A percentile compares a stretch with the other conserved stretches of the same genome.
Evolutionary conservation across 257 asterid genomes (phyloP).

Genomic region (Nicotiana paniculata): DNA sequence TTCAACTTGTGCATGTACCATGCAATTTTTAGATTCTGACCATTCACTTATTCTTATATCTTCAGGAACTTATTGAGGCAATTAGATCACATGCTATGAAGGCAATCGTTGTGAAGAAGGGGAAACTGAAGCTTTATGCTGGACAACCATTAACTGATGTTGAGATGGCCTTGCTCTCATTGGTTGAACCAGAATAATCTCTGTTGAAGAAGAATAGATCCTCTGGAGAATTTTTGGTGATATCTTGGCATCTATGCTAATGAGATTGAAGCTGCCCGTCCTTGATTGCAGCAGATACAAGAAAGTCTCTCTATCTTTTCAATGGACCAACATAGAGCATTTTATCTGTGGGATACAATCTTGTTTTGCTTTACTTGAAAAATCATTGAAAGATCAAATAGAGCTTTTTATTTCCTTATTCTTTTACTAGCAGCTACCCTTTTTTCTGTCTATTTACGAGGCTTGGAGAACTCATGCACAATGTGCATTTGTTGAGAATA

Average conservation of each 20-base stretch:
- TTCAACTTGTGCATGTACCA: neutral
- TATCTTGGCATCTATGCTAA: neutral
- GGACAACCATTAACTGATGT: slow-evolving; percentile 84
- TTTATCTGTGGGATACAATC: neutral
- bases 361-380: neutral
- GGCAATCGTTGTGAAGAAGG: slow-evolving; percentile 70
- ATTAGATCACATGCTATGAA: slow-evolving; percentile 28
- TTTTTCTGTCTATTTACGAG: neutral
- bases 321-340: neutral
- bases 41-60: neutral
- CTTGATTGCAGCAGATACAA: neutral
- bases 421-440: neutral
- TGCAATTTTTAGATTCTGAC: neutral
- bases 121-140: slow-evolving; percentile 72
- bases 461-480: neutral
- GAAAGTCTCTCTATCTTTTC: neutral
- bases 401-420: neutral
- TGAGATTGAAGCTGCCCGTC: neutral
- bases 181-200: slow-evolving; percentile 25
- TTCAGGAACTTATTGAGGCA: slow-evolving; percentile 61
- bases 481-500: neutral
- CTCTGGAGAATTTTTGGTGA: neutral
- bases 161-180: slow-evolving; percentile 59
- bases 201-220: neutral
- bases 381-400: neutral